Percentiles rank a stretch among this genome's conserved stretches.
Evolutionary conservation across 192 early-diverging fungal genomes (phyloP).

Genomic region (Podila minutissima): DNA sequence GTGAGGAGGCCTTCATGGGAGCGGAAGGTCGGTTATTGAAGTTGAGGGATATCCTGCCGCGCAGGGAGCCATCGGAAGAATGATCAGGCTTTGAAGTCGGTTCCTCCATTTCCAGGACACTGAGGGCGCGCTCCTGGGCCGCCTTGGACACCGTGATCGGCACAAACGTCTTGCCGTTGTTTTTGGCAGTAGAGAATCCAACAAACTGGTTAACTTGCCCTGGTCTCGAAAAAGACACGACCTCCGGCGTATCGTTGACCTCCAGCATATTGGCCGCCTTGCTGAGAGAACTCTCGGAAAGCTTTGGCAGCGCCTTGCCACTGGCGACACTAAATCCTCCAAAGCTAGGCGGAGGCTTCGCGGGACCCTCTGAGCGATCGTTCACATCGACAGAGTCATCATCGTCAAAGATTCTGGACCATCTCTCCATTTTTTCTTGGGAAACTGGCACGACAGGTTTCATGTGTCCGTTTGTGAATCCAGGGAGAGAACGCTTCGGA

Average conservation of each 20-base stretch:
- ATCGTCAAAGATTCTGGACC: not conserved
- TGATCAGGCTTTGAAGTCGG: not conserved
- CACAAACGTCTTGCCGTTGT: constrained; percentile 9
- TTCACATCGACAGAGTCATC: not conserved
- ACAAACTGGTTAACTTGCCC: not conserved
- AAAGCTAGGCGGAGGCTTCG: not conserved
- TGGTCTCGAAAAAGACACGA: not conserved
- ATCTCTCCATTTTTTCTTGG: not conserved
- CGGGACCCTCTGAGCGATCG: not conserved
- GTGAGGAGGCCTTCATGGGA: no score
- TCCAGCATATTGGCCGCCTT: not conserved
- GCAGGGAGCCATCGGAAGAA: no score
- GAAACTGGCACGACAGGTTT: not conserved
- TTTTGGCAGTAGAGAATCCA: constrained; percentile 19
- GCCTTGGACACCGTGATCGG: constrained; percentile 20
- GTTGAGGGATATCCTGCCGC: no score
- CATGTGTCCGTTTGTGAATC: not conserved
- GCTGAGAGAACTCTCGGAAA: not conserved
- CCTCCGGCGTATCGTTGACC: not conserved
- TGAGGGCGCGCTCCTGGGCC: constrained; percentile 11
- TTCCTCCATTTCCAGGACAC: constrained; percentile 16
- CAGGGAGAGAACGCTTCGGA: not conserved
- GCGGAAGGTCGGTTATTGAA: no score
- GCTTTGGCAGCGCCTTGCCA: not conserved
- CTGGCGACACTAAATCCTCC: not conserved